Evolutionary conservation across 345 rosid species (phyloP).

Genomic region (Geranium brycei): DNA sequence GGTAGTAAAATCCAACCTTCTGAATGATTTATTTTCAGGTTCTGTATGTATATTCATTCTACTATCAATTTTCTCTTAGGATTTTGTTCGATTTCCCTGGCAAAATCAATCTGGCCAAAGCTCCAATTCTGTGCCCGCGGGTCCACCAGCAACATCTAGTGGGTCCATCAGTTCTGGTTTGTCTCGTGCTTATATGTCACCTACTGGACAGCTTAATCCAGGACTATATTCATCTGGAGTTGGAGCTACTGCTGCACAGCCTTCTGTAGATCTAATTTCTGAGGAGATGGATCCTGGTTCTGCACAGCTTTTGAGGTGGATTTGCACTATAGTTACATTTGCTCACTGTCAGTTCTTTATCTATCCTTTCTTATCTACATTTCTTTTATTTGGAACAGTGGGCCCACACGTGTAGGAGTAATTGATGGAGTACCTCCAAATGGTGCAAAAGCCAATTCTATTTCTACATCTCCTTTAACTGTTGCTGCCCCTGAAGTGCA

Average conservation of each 20-base stretch:
- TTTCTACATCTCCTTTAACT: conserved; percentile 34
- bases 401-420: conserved; percentile 37
- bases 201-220: conserved; percentile 37
- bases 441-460: conserved; percentile 31
- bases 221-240: conserved; percentile 32
- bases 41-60: neutral
- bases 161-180: conserved; percentile 21
- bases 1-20: conserved; percentile 28
- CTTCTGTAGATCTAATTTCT: conserved; percentile 39
- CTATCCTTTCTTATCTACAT: neutral
- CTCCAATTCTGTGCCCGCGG: conserved; percentile 39
- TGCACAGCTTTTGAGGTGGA: conserved; percentile 44
- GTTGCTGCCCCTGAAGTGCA: conserved; percentile 37
- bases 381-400: conserved; percentile 22
- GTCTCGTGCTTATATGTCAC: conserved; percentile 35
- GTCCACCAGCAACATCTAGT: conserved; percentile 41
- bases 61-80: conserved; percentile 28
- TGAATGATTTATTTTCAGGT: conserved; percentile 5
- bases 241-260: conserved; percentile 35
- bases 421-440: conserved; percentile 37
- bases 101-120: conserved; percentile 75
- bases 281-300: conserved; percentile 42
- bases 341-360: conserved; percentile 1
- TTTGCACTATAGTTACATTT: neutral
- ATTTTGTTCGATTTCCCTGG: conserved; percentile 92